Base-by-base conservation (phyloP, 208 protist genomes). In the Acanthamoeba polyphaga region DNA sequence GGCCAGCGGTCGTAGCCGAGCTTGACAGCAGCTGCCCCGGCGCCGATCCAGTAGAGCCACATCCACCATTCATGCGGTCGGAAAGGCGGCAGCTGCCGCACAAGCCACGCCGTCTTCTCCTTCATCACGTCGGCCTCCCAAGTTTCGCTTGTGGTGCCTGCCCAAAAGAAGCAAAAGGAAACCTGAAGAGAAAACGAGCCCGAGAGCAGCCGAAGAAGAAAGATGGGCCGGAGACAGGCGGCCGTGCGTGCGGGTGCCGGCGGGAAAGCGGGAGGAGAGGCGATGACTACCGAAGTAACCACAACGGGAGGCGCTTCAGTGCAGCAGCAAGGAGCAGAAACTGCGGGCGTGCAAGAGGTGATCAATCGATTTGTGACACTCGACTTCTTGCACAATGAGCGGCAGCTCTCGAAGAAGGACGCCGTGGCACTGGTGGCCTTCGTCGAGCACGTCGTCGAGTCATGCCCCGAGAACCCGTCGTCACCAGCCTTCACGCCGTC, bases 41-140 rank as follows among this genome's bases (percentile, higher is more conserved):
- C 74, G 24, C 38, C 74, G 38, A 84, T 55, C 74, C 74, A 84
- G 74, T 84, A 84, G 43, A 84, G 38, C 74, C 74, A 84, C 74
- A 84, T 84, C 38, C 38, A 84, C 74, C 74, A 84, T 38, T 84
- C 74, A 38, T 84, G 43, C 22, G 74, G 74, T n/a, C 74, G 29
- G 17, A 17, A 22, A 17, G 74, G 74, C 12, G 74, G 74, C 24
- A 84, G 3, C 10, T 55, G 74, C 43, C 74, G 74, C 74, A 84
- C 38, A 43, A 84, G 38, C 74, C 38, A 7, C 74, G 27, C 10
- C 38, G 15, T 22, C 19, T n/a, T n/a, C 74, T 84, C 74, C 74
- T 84, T 84, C 74, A 84, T 82, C 17, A 1, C 51, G 72, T 34
- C 46, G 46, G 46, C 46, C 46, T 0, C 7, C 38, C 38, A 38